These are phyloP conservation scores for Phytophthora pinifolia DNA, from an alignment of 352 stramenopile genomes.

Conservation along the genomic window DNA sequence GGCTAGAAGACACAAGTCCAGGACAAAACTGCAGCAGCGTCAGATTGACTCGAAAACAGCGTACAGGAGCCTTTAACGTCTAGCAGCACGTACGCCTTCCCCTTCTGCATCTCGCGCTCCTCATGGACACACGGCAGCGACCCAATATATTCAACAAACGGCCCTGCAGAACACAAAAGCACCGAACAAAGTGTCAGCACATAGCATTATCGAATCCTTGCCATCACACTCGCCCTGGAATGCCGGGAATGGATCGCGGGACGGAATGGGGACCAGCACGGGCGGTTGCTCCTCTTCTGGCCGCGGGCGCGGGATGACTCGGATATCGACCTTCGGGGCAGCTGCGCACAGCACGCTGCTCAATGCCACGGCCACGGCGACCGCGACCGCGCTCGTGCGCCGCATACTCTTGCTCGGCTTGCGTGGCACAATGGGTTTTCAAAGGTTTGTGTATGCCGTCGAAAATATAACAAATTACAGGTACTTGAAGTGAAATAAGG, in stretches of 20 bases:
- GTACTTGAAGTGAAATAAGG: constrained; percentile 8
- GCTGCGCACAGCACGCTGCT: constrained; percentile 32
- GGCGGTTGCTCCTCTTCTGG: constrained; percentile 12
- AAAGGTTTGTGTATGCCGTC: no score
- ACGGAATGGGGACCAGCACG: constrained; percentile 39
- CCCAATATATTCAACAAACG: constrained; percentile 37
- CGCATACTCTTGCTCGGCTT: constrained; percentile 18
- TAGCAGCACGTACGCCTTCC: constrained; percentile 37
- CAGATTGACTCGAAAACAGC: constrained; percentile 1
- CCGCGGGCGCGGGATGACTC: constrained; percentile 43
- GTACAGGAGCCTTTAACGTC: background rate
- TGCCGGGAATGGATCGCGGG: constrained; percentile 43
- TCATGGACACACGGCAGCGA: constrained; percentile 47
- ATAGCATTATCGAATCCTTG: constrained; percentile 8
- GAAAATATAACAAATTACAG: constrained; percentile 8
- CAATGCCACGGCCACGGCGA: constrained; percentile 22
- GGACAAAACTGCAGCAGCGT: constrained; percentile 37
- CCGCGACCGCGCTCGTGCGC: constrained; percentile 19
- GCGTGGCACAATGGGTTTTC: constrained; percentile 10
- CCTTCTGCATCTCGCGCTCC: constrained; percentile 39
- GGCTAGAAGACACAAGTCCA: constrained; percentile 61
- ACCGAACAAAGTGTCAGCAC: background rate
- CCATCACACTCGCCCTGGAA: constrained; percentile 33
- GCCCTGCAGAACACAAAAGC: constrained; percentile 24
- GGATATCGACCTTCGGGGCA: constrained; percentile 62